Evolutionary conservation across 2,329 filamentous ascomycete species (phyloP).

Genomic region (Diplodia sapinea): DNA sequence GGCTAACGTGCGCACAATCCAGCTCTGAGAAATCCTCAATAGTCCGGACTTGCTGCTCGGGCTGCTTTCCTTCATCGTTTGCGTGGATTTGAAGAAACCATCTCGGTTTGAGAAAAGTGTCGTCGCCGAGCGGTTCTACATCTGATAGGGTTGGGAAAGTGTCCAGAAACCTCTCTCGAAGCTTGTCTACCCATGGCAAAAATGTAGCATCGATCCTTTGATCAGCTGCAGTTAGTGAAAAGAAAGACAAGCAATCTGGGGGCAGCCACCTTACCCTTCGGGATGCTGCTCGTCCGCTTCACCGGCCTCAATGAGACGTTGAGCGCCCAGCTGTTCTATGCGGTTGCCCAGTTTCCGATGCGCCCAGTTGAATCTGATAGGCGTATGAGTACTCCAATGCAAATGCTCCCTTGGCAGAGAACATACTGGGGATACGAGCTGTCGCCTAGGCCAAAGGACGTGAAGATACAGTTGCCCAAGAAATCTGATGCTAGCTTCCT

Average conservation of each 20-base stretch:
- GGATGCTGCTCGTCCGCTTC: conserved; percentile 94
- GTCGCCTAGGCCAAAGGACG: conserved; percentile 90
- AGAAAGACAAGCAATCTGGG: conserved; percentile 17
- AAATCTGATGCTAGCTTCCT: conserved; percentile 76
- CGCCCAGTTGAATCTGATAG: conserved; percentile 83
- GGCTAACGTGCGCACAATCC: conserved; percentile 21
- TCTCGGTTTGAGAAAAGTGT: conserved; percentile 76
- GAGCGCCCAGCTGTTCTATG: conserved; percentile 80
- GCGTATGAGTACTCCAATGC: conserved; percentile 26
- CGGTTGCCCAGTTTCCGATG: conserved; percentile 86
- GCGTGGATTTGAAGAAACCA: conserved; percentile 62
- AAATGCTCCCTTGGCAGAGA: not conserved
- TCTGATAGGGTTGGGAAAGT: conserved; percentile 72
- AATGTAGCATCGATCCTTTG: conserved; percentile 76
- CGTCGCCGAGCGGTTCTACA: conserved; percentile 72
- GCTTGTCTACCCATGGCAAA: conserved; percentile 73
- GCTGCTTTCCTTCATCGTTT: conserved; percentile 12
- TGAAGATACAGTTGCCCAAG: conserved; percentile 72
- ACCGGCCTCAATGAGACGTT: conserved; percentile 74
- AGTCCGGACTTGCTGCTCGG: not conserved
- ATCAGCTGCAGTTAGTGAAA: conserved; percentile 27
- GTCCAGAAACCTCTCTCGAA: conserved; percentile 70
- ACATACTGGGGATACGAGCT: conserved; percentile 88
- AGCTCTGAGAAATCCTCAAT: conserved; percentile 11
- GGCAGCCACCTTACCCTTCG: conserved; percentile 71